These are phyloP conservation scores for Triticum turgidum DNA, from an alignment of 176 grass and related monocot genomes.

Conservation along the genomic window DNA sequence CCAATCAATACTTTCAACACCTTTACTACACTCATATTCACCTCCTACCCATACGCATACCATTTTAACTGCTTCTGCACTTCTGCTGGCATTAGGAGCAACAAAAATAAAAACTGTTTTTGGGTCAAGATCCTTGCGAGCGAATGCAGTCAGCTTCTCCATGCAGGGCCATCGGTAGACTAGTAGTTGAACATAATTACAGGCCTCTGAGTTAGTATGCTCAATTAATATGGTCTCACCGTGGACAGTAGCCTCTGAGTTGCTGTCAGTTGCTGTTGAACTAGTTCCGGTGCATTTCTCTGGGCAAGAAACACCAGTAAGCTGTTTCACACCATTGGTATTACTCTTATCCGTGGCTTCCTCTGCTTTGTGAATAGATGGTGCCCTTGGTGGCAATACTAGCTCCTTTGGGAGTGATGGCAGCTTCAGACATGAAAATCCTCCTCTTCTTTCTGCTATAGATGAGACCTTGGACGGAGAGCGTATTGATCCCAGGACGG, in stretches of 20 bases:
- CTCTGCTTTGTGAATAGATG: conserved; percentile 39
- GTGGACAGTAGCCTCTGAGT: conserved; percentile 28
- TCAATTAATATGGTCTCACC: conserved; percentile 31
- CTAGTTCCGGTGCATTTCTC: conserved; percentile 29
- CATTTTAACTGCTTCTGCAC: conserved; percentile 38
- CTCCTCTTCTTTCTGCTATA: conserved; percentile 96
- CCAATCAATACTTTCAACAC: conserved; percentile 64
- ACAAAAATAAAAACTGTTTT: conserved; percentile 87
- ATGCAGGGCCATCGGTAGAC: conserved; percentile 80
- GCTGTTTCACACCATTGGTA: conserved; percentile 40
- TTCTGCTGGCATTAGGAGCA: conserved; percentile 53
- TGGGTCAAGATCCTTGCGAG: conserved; percentile 65
- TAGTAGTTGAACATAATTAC: conserved; percentile 15
- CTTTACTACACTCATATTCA: conserved; percentile 45
- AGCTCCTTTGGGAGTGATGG: conserved; percentile 68
- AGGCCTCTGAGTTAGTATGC: conserved; percentile 35
- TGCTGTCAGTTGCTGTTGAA: conserved; percentile 30
- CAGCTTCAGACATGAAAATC: conserved; percentile 77
- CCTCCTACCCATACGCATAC: conserved; percentile 78
- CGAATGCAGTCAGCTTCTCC: conserved; percentile 65
- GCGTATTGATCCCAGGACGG: conserved; percentile 30
- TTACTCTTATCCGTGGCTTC: conserved; percentile 46
- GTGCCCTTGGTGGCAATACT: conserved; percentile 50
- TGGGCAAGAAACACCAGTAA: conserved; percentile 21
- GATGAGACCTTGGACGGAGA: conserved; percentile 66